These are phyloP conservation scores for Helianthus annuus DNA, from an alignment of 129 eudicot species.

Conservation along the genomic window HanXRQr2.0-SUNRISE NC_035436.2:201761059-201761558, in stretches of 20 bases:
- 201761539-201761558: no score
- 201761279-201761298: neutral
- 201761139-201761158: no score
- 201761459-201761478: neutral
- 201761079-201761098: constrained; percentile 22
- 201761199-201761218: no score
- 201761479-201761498: constrained; percentile 17
- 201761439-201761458: no score
- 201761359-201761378: constrained; percentile 18
- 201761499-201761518: constrained; percentile 23
- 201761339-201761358: constrained; percentile 27
- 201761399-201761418: constrained; percentile 34
- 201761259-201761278: neutral
- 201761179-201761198: no score
- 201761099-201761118: neutral
- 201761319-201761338: neutral
- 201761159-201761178: no score
- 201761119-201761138: no score
- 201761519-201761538: constrained; percentile 29
- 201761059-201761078: constrained; percentile 26
- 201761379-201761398: constrained; percentile 28
- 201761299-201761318: neutral
- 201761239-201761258: neutral
- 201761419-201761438: neutral
- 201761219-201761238: no score